Percentiles rank a stretch among this genome's conserved stretches.
phyloP scores from a whole-genome alignment of 495 filamentous ascomycete genomes.

The Daldinia vernicosa region DNA sequence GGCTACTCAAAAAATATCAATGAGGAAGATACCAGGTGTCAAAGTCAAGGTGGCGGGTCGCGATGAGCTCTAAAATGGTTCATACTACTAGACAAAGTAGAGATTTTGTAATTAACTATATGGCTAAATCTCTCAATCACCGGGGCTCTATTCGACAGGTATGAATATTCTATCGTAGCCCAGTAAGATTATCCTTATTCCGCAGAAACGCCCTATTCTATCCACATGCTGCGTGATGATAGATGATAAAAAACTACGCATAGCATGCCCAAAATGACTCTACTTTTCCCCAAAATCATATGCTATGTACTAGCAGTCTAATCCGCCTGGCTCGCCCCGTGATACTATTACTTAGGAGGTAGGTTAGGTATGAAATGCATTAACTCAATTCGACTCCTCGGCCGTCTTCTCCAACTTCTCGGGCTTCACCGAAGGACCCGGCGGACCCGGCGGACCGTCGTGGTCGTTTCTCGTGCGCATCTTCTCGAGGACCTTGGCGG shows the following conservation, averaged over 20 bases:
- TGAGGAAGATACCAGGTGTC: conserved; percentile 42
- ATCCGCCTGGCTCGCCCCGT: background rate
- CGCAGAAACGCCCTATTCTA: background rate
- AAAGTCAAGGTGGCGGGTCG: conserved; percentile 45
- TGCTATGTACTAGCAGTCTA: conserved; percentile 1
- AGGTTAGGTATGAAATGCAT: background rate
- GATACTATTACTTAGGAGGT: background rate
- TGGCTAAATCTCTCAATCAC: background rate
- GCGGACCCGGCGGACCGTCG: background rate
- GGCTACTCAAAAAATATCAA: conserved; percentile 39
- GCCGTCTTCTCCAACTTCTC: conserved; percentile 2
- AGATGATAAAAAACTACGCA: conserved; percentile 3
- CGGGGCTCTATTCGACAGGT: background rate
- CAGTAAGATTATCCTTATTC: background rate
- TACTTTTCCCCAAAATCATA: conserved; percentile 1
- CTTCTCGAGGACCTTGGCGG: conserved; percentile 59
- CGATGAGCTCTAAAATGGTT: conserved; percentile 41
- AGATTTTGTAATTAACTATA: background rate
- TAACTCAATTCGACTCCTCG: background rate
- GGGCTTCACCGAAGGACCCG: background rate
- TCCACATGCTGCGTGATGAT: conserved; percentile 5
- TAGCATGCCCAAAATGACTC: background rate
- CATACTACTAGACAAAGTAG: background rate
- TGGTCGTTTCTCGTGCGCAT: conserved; percentile 27
- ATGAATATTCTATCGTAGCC: conserved; percentile 6